A percentile compares a stretch with the other conserved stretches of the same genome.
phyloP scores from a whole-genome alignment of 2,329 filamentous ascomycete genomes.

The Podosphaera xanthii region DNA sequence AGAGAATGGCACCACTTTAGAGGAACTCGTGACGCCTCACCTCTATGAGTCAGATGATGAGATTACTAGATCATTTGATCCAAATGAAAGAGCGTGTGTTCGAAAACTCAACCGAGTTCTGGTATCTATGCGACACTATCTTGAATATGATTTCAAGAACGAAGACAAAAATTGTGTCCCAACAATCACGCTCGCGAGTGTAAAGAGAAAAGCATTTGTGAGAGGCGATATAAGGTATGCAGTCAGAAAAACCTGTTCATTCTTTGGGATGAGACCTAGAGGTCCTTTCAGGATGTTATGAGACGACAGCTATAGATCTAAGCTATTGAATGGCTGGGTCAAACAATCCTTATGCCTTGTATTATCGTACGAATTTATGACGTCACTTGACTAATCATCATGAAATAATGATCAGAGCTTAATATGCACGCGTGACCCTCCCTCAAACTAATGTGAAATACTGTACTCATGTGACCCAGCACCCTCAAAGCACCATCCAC shows the following conservation, averaged over 20 bases:
- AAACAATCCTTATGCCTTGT: too few relatives aligned
- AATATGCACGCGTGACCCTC: too few relatives aligned
- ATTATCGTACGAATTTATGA: too few relatives aligned
- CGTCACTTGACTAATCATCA: too few relatives aligned
- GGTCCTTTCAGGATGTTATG: constrained; percentile 10
- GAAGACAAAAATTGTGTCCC: constrained; percentile 4
- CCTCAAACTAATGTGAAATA: too few relatives aligned
- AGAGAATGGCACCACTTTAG: constrained; percentile 11
- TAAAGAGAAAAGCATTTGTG: constrained; percentile 13
- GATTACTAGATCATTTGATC: constrained; percentile 2
- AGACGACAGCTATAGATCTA: background rate
- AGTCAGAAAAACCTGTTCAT: constrained; percentile 11
- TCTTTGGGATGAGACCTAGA: constrained; percentile 10
- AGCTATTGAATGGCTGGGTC: too few relatives aligned
- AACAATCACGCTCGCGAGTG: constrained; percentile 11
- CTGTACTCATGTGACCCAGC: too few relatives aligned
- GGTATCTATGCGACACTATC: constrained; percentile 9
- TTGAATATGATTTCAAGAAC: constrained; percentile 10
- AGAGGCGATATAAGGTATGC: constrained; percentile 12
- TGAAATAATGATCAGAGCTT: too few relatives aligned
- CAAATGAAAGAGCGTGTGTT: background rate
- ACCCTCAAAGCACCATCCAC: too few relatives aligned
- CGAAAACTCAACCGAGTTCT: constrained; percentile 6
- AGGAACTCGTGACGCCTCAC: constrained; percentile 3
- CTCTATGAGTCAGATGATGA: background rate